A percentile compares a stretch with the other conserved stretches of the same genome.
phyloP scores from a whole-genome alignment of 2,329 filamentous ascomycete genomes.

The Aspergillus carbonarius region DNA sequence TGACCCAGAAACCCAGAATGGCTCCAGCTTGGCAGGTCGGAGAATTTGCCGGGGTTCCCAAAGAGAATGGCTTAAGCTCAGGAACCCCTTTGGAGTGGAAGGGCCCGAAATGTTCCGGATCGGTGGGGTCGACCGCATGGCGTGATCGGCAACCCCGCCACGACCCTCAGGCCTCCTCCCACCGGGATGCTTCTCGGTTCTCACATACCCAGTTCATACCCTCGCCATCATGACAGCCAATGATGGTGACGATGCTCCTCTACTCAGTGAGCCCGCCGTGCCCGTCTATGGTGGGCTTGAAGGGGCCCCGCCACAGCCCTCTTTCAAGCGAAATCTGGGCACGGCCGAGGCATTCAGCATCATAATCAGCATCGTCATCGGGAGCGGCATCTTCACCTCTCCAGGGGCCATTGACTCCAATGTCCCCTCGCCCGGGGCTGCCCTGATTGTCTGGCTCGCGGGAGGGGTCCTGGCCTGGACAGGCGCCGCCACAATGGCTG shows the following conservation, averaged over 20 bases:
- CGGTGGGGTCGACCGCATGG: no score
- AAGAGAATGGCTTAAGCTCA: no score
- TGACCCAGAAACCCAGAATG: no score
- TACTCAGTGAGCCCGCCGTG: not conserved
- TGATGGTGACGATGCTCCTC: not conserved
- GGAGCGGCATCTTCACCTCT: conserved; percentile 18
- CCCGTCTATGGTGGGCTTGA: not conserved
- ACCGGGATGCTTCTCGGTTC: not conserved
- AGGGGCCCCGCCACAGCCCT: not conserved
- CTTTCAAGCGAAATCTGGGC: conserved; percentile 16
- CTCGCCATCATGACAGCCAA: not conserved
- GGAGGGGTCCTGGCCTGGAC: conserved; percentile 19
- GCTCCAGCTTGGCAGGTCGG: no score
- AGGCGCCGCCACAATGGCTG: conserved; percentile 17
- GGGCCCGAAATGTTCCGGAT: no score
- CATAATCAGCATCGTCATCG: conserved; percentile 20
- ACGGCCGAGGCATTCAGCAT: conserved; percentile 19
- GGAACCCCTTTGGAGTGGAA: no score
- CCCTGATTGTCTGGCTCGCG: conserved; percentile 17
- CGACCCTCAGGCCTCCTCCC: no score
- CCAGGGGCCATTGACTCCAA: conserved; percentile 18
- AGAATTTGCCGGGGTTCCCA: no score
- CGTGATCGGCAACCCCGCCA: no score
- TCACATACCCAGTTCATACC: not conserved
- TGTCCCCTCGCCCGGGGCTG: conserved; percentile 16